Evolutionary conservation across 2,329 filamentous ascomycete genomes (phyloP), one percentile per base, ranked within the genome.

Genomic region (Epichloe bromicola): DNA sequence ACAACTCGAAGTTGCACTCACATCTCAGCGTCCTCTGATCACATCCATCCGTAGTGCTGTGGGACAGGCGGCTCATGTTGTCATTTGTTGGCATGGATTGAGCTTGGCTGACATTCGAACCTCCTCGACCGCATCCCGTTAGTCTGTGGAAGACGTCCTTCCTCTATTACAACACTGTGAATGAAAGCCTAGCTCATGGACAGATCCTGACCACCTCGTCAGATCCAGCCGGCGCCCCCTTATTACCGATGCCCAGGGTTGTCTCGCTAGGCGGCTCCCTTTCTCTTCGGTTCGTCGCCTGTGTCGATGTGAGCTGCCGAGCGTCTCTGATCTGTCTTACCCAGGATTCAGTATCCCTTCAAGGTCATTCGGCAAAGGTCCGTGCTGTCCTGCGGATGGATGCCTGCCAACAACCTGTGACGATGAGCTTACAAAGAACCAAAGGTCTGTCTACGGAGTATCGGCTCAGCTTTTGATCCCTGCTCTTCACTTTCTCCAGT

Each of bases 181-280:
- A 4, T 30, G 10, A 30, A 30, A 10, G 30, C 30, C 30, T 30
- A 30, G 30, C 30, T 30, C 30, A 30, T 11, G 30, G 30, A 11
- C 10, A 30, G 30, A 30, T 30, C 10, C 30, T 43, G 23, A 26
- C 14, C 20, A 15, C 8, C 26, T 12, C 23, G 23, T 15, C 14
- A 30, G 42, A 44, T 39, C 36, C 46, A 48, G 30, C 36, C 30
- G 23, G 30, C 23, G n/a, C 17, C n/a, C 17, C 36, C 30, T 17
- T 20, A 3, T 19, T 19, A n/a, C 23, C 37, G 20, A 14, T 39
- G 34, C 17, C 17, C n/a, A 47, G 14, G 8, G 43, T 49, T 49
- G 49, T 46, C 49, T 51, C 36, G 37, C 49, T 44, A 41, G 38
- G 12, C 37, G 49, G 49, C n/a, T 46, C 37, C 49, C 49, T 46